Base-by-base conservation (phyloP, 768 basidiomycete genomes). In the Trametes sanguinea region DNA sequence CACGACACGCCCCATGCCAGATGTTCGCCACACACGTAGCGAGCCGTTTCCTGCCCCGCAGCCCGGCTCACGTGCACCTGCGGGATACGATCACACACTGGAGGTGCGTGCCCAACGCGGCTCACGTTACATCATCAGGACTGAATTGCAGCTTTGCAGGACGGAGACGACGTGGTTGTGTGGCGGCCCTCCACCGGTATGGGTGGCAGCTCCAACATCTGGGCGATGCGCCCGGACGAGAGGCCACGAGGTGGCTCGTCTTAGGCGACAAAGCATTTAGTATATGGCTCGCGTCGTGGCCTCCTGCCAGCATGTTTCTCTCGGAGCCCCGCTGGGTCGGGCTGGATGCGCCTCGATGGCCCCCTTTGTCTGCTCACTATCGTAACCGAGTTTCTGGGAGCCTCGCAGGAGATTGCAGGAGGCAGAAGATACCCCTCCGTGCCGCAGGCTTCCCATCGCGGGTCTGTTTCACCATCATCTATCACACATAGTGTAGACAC, bases 141-240 rank as follows among this genome's bases (percentile, higher is more conserved):
- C 53, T 45, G 62, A 53, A 51, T 59, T 39, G 52, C 6, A 50
- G 35, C 35, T 32, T 50, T 29, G 35, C 51, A 64, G 63, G 59
- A 60, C 48, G 63, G 63, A 45, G 63, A 64, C 63, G 63, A 64
- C 54, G 58, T 64, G 52, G 58, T 64, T 48, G 54, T 62, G 47
- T 57, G 60, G 53, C 62, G 54, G 27, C 57, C 51, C 27, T 16
- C 57, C 27, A 29, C 57, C n/a, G 53, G 45, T 11, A 8, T n/a
- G 22, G 37, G 14, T 17, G 46, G 54, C 32, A 29, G 59, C 51
- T 47, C 55, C 48, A 64, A 32, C 63, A 64, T 64, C 54, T 64
- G 63, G 63, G 50, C 63, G 48, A 51, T 51, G 33, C 63, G 63
- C 63, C 63, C 63, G 35, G 63, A 64, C 48, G 63, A 64, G 58